A percentile compares a stretch with the other conserved stretches of the same genome.
phyloP scores from a whole-genome alignment of 2,329 filamentous ascomycete species.

The Aureobasidium lini region DNA sequence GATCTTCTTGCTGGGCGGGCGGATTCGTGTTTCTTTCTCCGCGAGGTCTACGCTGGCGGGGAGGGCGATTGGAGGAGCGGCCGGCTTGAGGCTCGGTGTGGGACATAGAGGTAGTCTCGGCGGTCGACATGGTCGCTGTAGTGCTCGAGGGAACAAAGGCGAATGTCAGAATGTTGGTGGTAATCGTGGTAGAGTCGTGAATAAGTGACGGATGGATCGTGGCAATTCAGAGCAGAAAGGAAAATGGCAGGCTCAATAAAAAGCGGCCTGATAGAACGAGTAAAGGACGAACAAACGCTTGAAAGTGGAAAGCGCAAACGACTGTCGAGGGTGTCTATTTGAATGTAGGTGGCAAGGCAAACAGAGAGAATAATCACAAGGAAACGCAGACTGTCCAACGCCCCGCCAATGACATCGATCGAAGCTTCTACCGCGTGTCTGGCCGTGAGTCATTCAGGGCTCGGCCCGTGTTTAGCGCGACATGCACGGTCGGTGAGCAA shows the following conservation, averaged over 20 bases:
- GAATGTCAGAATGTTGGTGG: background rate
- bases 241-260: constrained; percentile 14
- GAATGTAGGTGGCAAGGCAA: constrained; percentile 5
- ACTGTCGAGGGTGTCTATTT: background rate
- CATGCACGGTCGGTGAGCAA: background rate
- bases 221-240: background rate
- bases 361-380: background rate
- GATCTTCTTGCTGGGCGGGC: background rate
- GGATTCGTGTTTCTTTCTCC: background rate
- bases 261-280: constrained; percentile 12
- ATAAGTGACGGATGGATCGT: background rate
- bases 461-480: background rate
- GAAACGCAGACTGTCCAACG: background rate
- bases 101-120: background rate
- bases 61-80: background rate
- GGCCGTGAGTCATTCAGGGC: background rate
- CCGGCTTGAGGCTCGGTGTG: background rate
- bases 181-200: background rate
- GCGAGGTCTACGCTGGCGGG: background rate
- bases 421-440: background rate
- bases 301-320: background rate
- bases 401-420: constrained; percentile 10
- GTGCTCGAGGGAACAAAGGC: background rate
- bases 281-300: constrained; percentile 4
- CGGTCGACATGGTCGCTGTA: constrained; percentile 3